These are phyloP conservation scores for Aspergillus carlsbadensis DNA, from an alignment of 495 filamentous ascomycete species.

Conservation along the genomic window DNA sequence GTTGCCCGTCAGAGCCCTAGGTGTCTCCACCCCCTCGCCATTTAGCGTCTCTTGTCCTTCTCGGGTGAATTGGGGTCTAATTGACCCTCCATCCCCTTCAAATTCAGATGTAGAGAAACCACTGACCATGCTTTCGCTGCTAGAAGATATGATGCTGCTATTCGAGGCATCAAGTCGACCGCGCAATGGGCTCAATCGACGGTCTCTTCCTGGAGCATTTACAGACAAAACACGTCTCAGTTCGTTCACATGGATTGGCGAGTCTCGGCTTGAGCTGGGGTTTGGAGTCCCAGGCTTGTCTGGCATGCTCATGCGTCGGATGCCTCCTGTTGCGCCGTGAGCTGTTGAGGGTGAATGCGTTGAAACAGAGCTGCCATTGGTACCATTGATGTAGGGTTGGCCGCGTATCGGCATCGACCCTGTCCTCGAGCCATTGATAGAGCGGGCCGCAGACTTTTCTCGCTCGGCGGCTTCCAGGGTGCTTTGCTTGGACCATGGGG, in stretches of 20 bases:
- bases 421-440: constrained; percentile 70
- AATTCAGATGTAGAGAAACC: constrained; percentile 39
- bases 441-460: constrained; percentile 62
- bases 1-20: constrained; percentile 22
- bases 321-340: constrained; percentile 26
- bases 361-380: constrained; percentile 32
- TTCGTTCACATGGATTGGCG: constrained; percentile 82
- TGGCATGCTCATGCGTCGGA: constrained; percentile 40
- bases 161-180: constrained; percentile 37
- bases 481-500: constrained; percentile 76
- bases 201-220: constrained; percentile 33
- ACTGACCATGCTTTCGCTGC: constrained; percentile 48
- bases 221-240: constrained; percentile 72
- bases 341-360: constrained; percentile 24
- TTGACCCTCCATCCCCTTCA: constrained; percentile 31
- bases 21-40: constrained; percentile 35
- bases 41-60: constrained; percentile 23
- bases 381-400: constrained; percentile 57
- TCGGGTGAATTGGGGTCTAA: constrained; percentile 26
- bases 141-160: constrained; percentile 39
- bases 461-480: constrained; percentile 62
- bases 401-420: constrained; percentile 58
- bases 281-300: constrained; percentile 51
- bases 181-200: constrained; percentile 41
- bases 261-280: constrained; percentile 58